A percentile compares a stretch with the other conserved stretches of the same genome.
Evolutionary conservation across 2,329 filamentous ascomycete genomes (phyloP).

Genomic region (Hypoxylon sp.): DNA sequence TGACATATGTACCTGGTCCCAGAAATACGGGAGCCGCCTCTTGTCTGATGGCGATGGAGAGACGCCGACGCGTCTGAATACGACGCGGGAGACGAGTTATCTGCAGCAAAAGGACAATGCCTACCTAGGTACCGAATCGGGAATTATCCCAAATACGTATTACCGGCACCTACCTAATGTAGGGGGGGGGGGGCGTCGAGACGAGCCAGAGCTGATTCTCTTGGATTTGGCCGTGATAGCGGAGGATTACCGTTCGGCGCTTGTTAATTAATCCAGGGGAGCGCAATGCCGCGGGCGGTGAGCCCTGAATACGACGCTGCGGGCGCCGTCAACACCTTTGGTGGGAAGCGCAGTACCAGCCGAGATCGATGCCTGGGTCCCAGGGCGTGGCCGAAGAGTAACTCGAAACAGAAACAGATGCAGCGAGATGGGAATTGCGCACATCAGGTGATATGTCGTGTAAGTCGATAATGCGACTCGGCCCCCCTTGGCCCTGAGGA

Average conservation of each 20-base stretch:
- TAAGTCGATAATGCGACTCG: slow-evolving; percentile 37
- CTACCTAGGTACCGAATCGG: too few relatives aligned
- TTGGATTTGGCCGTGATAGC: too few relatives aligned
- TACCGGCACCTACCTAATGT: too few relatives aligned
- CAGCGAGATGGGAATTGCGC: slow-evolving; percentile 32
- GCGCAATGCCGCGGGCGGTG: slow-evolving; percentile 33
- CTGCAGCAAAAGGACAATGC: too few relatives aligned
- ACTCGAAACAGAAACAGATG: slow-evolving; percentile 5
- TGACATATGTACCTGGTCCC: slow-evolving; percentile 32
- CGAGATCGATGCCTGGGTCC: slow-evolving; percentile 29
- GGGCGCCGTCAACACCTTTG: slow-evolving; percentile 17
- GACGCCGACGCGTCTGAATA: too few relatives aligned
- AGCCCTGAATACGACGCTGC: slow-evolving; percentile 25
- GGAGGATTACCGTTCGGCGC: slow-evolving; percentile 27
- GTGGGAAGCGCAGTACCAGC: slow-evolving; percentile 7
- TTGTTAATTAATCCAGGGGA: slow-evolving; percentile 25
- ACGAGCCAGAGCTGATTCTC: too few relatives aligned
- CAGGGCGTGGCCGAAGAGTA: not conserved
- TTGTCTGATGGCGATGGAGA: too few relatives aligned
- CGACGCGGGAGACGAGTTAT: too few relatives aligned
- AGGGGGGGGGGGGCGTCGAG: too few relatives aligned
- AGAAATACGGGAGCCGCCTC: slow-evolving; percentile 33
- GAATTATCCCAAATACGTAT: too few relatives aligned
- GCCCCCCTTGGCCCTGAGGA: not conserved
- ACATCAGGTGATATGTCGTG: slow-evolving; percentile 38